Conservation (phyloP, 192 early-diverging fungal genomes). For the Spinellus fusiger region DNA sequence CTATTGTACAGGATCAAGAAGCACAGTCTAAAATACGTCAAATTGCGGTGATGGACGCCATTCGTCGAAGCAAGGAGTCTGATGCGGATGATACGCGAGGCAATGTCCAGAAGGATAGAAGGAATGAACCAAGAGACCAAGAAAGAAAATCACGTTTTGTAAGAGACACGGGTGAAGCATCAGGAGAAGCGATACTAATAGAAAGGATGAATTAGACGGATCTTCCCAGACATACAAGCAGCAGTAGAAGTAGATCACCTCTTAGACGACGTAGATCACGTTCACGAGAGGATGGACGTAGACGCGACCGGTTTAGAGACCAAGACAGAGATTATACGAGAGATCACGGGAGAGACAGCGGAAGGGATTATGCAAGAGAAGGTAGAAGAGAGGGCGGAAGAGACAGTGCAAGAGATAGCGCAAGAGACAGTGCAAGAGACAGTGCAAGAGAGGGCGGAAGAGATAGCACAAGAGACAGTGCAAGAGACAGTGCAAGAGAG, state of each 20-base stretch:
- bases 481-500: neutral
- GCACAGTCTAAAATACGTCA: conserved; percentile 37
- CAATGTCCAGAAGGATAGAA: neutral
- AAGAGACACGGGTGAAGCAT: neutral
- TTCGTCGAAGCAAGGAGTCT: conserved; percentile 28
- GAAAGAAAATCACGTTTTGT: conserved; percentile 10
- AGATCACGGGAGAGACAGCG: conserved; percentile 1
- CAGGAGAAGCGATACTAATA: conserved; percentile 7
- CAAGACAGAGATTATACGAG: conserved; percentile 11
- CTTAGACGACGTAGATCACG: conserved; percentile 5
- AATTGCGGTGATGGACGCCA: conserved; percentile 35
- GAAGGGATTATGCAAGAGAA: neutral
- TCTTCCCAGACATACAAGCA: conserved; percentile 8
- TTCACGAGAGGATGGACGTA: conserved; percentile 16
- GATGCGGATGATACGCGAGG: conserved; percentile 17
- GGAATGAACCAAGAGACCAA: conserved; percentile 5
- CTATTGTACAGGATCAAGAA: conserved; percentile 13
- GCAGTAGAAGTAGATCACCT: conserved; percentile 8
- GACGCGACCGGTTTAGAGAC: conserved; percentile 18
- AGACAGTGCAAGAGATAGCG: neutral
- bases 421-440: neutral
- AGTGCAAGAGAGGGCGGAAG: neutral
- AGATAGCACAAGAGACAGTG: neutral
- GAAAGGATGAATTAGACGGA: neutral
- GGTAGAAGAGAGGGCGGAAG: neutral